These are phyloP conservation scores for Colletotrichum echinochloae DNA, from an alignment of 2,329 filamentous ascomycete genomes.

Conservation along the genomic window DNA sequence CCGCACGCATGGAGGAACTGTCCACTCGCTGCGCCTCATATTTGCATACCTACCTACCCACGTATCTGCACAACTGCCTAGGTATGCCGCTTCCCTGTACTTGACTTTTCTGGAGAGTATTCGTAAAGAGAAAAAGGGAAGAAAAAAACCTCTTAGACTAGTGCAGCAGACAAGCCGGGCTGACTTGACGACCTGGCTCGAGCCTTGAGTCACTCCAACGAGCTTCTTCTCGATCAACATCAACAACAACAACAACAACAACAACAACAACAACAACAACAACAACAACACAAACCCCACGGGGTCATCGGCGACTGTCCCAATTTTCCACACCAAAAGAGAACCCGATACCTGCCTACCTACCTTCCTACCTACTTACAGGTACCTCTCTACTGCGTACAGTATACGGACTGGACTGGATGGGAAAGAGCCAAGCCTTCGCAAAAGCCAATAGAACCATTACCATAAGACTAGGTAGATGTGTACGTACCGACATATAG, in stretches of 20 bases:
- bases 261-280: background rate
- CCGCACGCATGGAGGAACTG: background rate
- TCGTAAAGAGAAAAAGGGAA: background rate
- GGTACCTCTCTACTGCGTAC: too few species aligned
- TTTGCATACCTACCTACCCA: constrained; percentile 4
- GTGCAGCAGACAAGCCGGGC: background rate
- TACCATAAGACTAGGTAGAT: background rate
- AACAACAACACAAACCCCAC: background rate
- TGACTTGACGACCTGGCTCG: background rate
- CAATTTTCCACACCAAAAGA: background rate
- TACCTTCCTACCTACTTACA: too few species aligned
- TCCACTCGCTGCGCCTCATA: constrained; percentile 17
- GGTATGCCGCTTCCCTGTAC: background rate
- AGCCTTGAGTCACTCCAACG: background rate
- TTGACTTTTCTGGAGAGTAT: background rate
- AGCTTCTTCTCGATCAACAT: constrained; percentile 13
- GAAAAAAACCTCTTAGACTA: background rate
- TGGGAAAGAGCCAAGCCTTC: constrained; percentile 21
- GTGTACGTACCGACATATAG: background rate
- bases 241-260: too few species aligned
- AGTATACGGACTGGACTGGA: too few species aligned
- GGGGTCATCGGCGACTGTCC: constrained; percentile 16
- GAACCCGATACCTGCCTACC: too few species aligned
- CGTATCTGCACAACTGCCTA: background rate
- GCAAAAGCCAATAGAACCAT: background rate